These are phyloP conservation scores for Solanum rostratum DNA, from an alignment of 257 asterid genomes.

Conservation along the genomic window DNA sequence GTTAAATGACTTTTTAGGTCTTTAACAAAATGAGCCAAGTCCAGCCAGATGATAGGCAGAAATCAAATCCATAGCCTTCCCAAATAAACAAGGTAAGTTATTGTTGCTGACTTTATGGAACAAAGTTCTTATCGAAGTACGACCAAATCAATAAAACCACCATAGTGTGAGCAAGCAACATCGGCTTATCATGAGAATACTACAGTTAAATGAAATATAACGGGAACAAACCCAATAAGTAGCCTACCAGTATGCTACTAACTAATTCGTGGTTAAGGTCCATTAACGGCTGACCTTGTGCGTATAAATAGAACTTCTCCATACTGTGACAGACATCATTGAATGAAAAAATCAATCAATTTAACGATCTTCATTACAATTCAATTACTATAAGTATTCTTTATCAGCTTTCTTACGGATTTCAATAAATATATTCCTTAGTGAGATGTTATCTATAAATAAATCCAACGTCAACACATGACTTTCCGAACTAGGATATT, in stretches of 20 bases:
- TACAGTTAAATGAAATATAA: background rate
- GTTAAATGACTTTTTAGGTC: background rate
- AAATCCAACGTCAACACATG: background rate
- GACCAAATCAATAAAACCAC: background rate
- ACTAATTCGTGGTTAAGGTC: background rate
- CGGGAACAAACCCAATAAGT: background rate
- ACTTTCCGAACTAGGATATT: background rate
- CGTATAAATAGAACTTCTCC: background rate
- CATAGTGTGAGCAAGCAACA: background rate
- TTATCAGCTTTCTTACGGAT: background rate
- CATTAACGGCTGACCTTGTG: background rate
- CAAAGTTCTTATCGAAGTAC: background rate
- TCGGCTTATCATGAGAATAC: background rate
- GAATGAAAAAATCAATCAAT: background rate
- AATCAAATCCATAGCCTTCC: background rate
- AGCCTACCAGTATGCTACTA: background rate
- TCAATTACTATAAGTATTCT: background rate
- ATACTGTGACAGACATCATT: background rate
- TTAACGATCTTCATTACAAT: background rate
- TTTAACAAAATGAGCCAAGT: background rate
- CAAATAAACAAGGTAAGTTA: background rate
- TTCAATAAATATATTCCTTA: background rate
- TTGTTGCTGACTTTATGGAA: background rate
- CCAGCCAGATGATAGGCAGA: background rate
- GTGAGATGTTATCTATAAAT: too few relatives aligned